A percentile compares a stretch with the other conserved stretches of the same genome.
phyloP scores from a whole-genome alignment of 805 yeast genomes.

The Schwanniomyces pseudopolymorphus region DNA sequence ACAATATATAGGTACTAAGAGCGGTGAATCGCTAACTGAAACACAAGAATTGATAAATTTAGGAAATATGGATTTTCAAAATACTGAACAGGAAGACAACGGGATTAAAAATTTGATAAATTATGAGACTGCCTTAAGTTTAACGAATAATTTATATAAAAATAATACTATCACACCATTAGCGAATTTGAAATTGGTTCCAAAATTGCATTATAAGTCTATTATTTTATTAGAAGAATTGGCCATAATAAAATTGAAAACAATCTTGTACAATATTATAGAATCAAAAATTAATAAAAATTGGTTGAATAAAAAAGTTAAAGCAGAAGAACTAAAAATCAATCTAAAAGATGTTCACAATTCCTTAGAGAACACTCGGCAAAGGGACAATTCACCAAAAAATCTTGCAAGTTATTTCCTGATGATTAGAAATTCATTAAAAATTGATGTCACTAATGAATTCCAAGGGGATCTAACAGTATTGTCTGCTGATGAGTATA shows the following conservation, averaged over 20 bases:
- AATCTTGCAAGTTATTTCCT: slow-evolving; percentile 2
- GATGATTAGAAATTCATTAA: background rate
- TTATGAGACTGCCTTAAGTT: slow-evolving; percentile 2
- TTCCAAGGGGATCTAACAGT: background rate
- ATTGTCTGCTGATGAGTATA: slow-evolving; percentile 1
- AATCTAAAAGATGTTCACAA: slow-evolving; percentile 10
- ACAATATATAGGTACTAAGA: background rate
- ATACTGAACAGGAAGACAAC: background rate
- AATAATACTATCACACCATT: slow-evolving; percentile 6
- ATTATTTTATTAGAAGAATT: slow-evolving; percentile 19
- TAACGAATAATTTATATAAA: slow-evolving; percentile 5
- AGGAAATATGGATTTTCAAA: background rate
- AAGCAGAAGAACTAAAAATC: background rate
- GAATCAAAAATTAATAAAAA: slow-evolving; percentile 9
- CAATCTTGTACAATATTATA: slow-evolving; percentile 14
- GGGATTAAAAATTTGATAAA: slow-evolving; percentile 3
- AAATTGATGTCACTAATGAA: slow-evolving; percentile 1
- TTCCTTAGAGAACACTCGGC: slow-evolving; percentile 6
- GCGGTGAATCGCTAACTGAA: background rate
- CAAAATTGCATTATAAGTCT: slow-evolving; percentile 11
- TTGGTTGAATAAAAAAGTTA: slow-evolving; percentile 5
- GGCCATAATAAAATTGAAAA: slow-evolving; percentile 11
- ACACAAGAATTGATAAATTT: background rate
- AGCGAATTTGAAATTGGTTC: slow-evolving; percentile 5
- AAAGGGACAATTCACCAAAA: background rate